Evolutionary conservation across 805 yeast genomes (phyloP).

Genomic region (Maudiozyma saulgeensis): DNA sequence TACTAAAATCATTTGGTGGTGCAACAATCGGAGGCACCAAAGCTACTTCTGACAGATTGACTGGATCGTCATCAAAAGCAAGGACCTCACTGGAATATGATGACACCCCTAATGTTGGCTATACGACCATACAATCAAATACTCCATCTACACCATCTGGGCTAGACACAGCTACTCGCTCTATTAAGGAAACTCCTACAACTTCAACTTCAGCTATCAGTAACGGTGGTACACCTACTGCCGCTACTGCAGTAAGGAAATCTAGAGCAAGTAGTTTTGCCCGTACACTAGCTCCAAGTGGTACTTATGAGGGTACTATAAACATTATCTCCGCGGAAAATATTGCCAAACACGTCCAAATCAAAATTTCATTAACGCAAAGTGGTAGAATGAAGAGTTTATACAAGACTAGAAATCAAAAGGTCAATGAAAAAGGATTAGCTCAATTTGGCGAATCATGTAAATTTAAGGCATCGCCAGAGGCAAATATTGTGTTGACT

Average conservation of each 20-base stretch:
- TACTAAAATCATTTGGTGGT: constrained; percentile 29
- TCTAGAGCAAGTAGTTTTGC: constrained; percentile 19
- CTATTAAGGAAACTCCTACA: neutral
- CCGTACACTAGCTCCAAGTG: constrained; percentile 25
- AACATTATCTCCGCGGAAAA: constrained; percentile 40
- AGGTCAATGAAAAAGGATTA: constrained; percentile 37
- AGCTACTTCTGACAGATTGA: constrained; percentile 3
- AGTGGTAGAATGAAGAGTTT: constrained; percentile 44
- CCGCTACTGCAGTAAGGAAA: neutral
- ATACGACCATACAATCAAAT: constrained; percentile 17
- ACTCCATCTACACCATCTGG: neutral
- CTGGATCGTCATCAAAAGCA: neutral
- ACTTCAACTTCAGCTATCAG: constrained; percentile 1
- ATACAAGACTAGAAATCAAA: constrained; percentile 52
- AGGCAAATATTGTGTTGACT: constrained; percentile 48
- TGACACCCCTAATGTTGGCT: constrained; percentile 24
- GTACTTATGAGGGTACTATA: constrained; percentile 41
- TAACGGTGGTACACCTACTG: neutral
- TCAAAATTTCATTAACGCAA: constrained; percentile 44
- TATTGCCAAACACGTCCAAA: constrained; percentile 35
- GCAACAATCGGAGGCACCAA: constrained; percentile 15
- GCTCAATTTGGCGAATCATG: constrained; percentile 48
- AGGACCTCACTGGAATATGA: constrained; percentile 15
- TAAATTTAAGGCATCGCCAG: constrained; percentile 57
- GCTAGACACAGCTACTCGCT: neutral